Evolutionary conservation across 169 alveolate species (phyloP).

Genomic region (Eimeria praecox): DNA sequence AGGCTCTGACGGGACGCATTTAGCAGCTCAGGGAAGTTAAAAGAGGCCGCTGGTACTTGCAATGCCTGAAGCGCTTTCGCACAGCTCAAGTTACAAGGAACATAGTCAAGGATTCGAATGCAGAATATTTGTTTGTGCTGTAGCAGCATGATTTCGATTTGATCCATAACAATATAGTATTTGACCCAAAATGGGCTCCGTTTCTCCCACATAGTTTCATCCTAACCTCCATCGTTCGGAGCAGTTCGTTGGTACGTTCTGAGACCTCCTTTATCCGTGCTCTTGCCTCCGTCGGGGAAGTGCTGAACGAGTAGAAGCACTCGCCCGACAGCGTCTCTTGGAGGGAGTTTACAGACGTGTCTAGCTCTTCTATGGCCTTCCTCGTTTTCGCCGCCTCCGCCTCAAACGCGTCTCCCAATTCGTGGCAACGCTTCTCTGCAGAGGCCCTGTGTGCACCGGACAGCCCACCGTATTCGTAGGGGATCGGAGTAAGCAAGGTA

Average conservation of each 20-base stretch:
- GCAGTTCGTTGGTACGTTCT: slow-evolving; percentile 87
- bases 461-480: neutral
- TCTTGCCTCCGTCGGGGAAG: slow-evolving; percentile 92
- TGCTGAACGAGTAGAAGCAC: slow-evolving; percentile 92
- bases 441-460: slow-evolving; percentile 57
- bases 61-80: slow-evolving; percentile 79
- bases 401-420: slow-evolving; percentile 88
- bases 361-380: slow-evolving; percentile 90
- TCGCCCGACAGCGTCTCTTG: slow-evolving; percentile 91
- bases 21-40: slow-evolving; percentile 94
- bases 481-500: neutral
- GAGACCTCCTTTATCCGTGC: slow-evolving; percentile 88
- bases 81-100: neutral
- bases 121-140: neutral
- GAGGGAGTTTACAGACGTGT: slow-evolving; percentile 88
- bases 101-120: neutral
- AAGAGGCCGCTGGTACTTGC: slow-evolving; percentile 91
- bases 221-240: slow-evolving; percentile 85
- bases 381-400: slow-evolving; percentile 90
- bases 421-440: slow-evolving; percentile 79
- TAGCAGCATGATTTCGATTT: neutral
- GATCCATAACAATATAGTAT: neutral
- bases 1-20: slow-evolving; percentile 90
- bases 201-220: neutral
- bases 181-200: neutral